Evolutionary conservation across 495 filamentous ascomycete genomes (phyloP), one percentile per base, ranked within the genome.

Genomic region (Paragyromitra xinjiangensis): DNA sequence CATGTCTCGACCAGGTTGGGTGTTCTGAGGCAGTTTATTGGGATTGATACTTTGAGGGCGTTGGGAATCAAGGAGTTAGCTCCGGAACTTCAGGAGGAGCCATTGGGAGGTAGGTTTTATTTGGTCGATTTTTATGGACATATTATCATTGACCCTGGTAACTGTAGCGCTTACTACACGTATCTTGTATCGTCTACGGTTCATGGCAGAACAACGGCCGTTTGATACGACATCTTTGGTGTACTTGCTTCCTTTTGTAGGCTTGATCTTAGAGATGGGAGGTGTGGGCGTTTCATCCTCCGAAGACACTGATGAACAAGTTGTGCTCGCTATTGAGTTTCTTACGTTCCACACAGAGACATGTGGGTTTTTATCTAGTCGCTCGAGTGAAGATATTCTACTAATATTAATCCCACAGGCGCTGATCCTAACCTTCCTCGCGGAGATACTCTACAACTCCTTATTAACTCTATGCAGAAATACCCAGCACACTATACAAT

Each of bases 401-500:
- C 78, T 83, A 66, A 83, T 55, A 39, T 45, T 40, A 24, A 68
- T 39, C 19, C 7, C 42, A 50, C 84, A 87, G 85, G 89, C 82
- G 83, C 90, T 34, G 91, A 97, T 78, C 84, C 86, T 19, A 88
- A 89, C 40, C 86, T 98, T 40, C 94, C 95, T 37, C 91, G 95
- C 2, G 86, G 87, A 67, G 88, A 94, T 58, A 85, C 96, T 19
- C 83, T 98, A 0, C 81, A 86, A 9, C 86, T 88, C 0, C 84
- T 98, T 29, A 90, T 97, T 39, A 85, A 84, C 4, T 91, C 93
- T 2, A 97, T 98, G 93, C 93, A 96, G 79, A 88, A 86, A 78
- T 98, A 95, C 82, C 92, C 89, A 53, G 92, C 96, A 69, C 96
- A 98, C 83, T 97, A 97, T 85, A 97, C 95, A 83, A 84, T 93